Base-by-base conservation (phyloP, 371 early-diverging fungal species). In the Batkoa obscura region DNA sequence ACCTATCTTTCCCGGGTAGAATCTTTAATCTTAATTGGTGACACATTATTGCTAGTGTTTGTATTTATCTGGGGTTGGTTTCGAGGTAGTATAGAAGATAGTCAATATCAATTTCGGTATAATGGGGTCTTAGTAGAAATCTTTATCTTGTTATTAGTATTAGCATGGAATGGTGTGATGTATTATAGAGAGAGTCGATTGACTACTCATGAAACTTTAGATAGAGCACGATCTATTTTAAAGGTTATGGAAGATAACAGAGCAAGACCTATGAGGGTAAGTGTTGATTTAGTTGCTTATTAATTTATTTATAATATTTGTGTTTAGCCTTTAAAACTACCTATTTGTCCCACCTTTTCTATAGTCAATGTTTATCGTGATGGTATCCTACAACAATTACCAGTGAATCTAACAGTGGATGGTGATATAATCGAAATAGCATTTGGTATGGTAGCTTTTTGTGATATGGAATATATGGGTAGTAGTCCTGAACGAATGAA, bases 381-480 rank as follows among this genome's bases (percentile, higher is more conserved):
- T 64, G 86, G 84, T 12, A 68, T 72, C 2, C 76, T 87, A 17
- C 74, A 76, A 4, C 73, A 74, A 5, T 68, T 88, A 33, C 95
- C 96, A 1, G 79, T 78, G 9, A 77, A 83, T 62, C 67, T 95
- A 17, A 66, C 94, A 1, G 90, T 87, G 0, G 79, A 86, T 60
- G 88, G 84, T 13, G 96, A 95, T 60, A 64, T 89, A 1, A 71
- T 95, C 8, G 85, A 86, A 62, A 72, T 95, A 72, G 69, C 84
- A 0, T 84, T 77, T 58, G 94, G 94, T 2, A 91, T 93, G 43
- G 67, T 71, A 1, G 83, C 88, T 0, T 91, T 91, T 2, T 87
- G 90, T 58, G 62, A 68, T 42, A 73, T 83, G 66, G 72, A 74
- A 12, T 72, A 74, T 56, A 60, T 75, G 10, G 56, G 39, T 10